phyloP scores from a whole-genome alignment of 805 yeast species.

The Yamadazyma tumulicola region DNA sequence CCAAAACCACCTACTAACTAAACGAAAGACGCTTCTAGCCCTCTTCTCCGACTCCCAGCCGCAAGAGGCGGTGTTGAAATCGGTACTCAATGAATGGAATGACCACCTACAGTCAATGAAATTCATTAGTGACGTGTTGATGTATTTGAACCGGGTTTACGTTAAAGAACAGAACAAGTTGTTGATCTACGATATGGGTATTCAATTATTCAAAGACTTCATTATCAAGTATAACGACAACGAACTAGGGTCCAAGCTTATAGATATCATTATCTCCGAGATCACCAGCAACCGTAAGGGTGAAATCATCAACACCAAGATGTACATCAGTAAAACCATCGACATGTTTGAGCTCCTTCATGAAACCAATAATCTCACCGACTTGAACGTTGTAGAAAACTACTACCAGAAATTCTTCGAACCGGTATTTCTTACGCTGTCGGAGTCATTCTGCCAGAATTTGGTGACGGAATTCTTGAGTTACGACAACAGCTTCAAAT shows the following conservation, averaged over 20 bases:
- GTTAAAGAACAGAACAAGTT: constrained; percentile 65
- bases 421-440: constrained; percentile 52
- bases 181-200: constrained; percentile 69
- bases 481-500: constrained; percentile 48
- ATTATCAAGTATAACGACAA: constrained; percentile 49
- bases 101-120: constrained; percentile 71
- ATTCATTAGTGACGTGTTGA: constrained; percentile 76
- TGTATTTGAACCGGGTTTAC: constrained; percentile 84
- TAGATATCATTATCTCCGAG: constrained; percentile 49
- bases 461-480: constrained; percentile 44
- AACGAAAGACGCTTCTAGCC: constrained; percentile 17
- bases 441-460: constrained; percentile 52
- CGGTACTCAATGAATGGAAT: constrained; percentile 54
- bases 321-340: constrained; percentile 57
- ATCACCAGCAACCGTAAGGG: constrained; percentile 52
- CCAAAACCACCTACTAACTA: constrained; percentile 38
- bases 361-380: constrained; percentile 27
- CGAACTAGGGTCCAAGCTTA: constrained; percentile 49
- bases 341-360: constrained; percentile 68
- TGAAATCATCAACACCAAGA: constrained; percentile 51
- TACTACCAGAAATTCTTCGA: constrained; percentile 66
- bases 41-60: constrained; percentile 9
- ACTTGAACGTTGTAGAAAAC: constrained; percentile 46
- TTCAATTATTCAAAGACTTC: constrained; percentile 59
- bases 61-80: constrained; percentile 20